Base-by-base conservation (phyloP, 1,139 yeast species). In the Saccharomyces pastorianus region DNA sequence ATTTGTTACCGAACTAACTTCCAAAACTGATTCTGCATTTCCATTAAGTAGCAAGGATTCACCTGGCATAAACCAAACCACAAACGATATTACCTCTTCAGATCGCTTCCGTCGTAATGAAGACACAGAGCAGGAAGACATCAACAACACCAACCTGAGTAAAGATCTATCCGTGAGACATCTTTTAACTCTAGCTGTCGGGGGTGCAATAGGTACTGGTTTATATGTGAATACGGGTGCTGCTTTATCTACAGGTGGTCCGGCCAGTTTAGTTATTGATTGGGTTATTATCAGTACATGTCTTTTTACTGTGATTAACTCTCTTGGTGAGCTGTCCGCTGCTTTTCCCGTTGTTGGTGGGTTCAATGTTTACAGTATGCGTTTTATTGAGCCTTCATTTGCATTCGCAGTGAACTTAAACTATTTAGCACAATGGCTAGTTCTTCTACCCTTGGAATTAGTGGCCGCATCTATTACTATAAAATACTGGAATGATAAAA, bases 101-200 rank as follows among this genome's bases (percentile, higher is more conserved):
- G 26, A 20, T 9, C 44, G 26, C 25, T 38, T 9, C 23, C 44
- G 23, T 38, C 7, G 13, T 17, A 41, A 42, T 14, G 32, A 41
- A 32, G 51, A 38, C 31, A 46, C 32, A 26, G 50, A 23, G 42
- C 47, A 53, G 3, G 60, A 57, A 38, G 56, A 53, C 32, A 52
- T 60, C 17, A 47, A 46, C 17, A 53, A 57, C 26, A 52, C 55
- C 11, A 55, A 55, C 9, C 13, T 62, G 53, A 61, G 82, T 51
- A 76, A 88, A 66, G 76, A 80, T 47, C 76, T 87, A 55, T 83
- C 83, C 61, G 75, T 72, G 82, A 87, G 75, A 73, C 76, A 73
- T 56, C 77, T 88, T 62, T 86, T 85, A 66, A 85, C 88, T 88
- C 84, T 88, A 68, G 95, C 95, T 50, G 83, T 88, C 63, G 96